Conservation (phyloP, 768 basidiomycete genomes). For the Tubosaeta sp. region DNA sequence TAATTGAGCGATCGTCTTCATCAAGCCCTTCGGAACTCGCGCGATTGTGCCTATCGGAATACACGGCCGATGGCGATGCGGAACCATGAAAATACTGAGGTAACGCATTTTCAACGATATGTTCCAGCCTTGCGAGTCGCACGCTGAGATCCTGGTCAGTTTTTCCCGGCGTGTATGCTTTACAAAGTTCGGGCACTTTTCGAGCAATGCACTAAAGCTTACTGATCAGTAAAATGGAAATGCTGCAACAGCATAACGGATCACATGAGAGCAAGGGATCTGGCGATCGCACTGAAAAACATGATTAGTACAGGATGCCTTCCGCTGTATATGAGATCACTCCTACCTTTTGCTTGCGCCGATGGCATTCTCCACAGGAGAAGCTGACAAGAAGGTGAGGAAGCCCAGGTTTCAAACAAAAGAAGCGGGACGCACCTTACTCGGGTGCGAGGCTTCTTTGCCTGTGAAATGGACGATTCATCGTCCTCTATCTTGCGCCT, state of each 20-base stretch:
- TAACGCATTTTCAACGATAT: conserved; percentile 74
- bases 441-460: conserved; percentile 67
- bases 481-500: conserved; percentile 67
- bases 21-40: conserved; percentile 51
- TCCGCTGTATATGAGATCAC: conserved; percentile 10
- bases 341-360: conserved; percentile 78
- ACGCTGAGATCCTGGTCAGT: conserved; percentile 76
- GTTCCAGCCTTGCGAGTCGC: conserved; percentile 71
- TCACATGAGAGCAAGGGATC: conserved; percentile 76
- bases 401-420: neutral
- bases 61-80: conserved; percentile 29
- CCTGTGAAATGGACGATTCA: conserved; percentile 35
- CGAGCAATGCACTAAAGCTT: conserved; percentile 66
- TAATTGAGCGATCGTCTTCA: conserved; percentile 66
- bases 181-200: conserved; percentile 84
- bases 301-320: conserved; percentile 12
- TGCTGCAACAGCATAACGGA: conserved; percentile 8
- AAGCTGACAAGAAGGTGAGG: conserved; percentile 44
- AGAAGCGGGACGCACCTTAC: conserved; percentile 55
- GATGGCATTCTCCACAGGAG: conserved; percentile 84
- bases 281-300: conserved; percentile 75
- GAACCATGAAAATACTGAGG: conserved; percentile 63
- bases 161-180: conserved; percentile 85
- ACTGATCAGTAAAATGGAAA: conserved; percentile 10
- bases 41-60: conserved; percentile 36